Conservation (phyloP, 257 asterid genomes). For the Leptodermis oblonga region DNA sequence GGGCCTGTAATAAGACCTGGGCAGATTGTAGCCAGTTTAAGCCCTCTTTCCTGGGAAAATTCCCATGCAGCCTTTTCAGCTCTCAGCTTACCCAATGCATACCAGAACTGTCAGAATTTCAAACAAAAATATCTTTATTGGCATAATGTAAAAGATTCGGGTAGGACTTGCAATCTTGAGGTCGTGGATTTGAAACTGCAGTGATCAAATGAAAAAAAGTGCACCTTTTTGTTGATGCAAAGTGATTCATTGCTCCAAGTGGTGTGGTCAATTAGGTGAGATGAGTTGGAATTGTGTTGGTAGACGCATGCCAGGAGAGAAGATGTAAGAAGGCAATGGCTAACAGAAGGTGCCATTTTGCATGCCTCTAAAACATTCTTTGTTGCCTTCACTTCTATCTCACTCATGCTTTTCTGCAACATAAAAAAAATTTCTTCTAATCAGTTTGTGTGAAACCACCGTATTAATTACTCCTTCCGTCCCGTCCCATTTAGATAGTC, state of each 20-base stretch:
- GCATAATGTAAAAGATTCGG: neutral
- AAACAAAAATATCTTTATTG: neutral
- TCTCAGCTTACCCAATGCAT: slow-evolving; percentile 85
- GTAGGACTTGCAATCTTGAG: too few species aligned
- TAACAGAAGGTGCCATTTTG: slow-evolving; percentile 51
- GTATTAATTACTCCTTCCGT: too few species aligned
- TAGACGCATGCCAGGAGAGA: slow-evolving; percentile 84
- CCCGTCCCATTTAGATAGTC: too few species aligned
- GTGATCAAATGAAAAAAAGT: neutral
- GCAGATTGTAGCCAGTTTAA: slow-evolving; percentile 68
- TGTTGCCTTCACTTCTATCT: slow-evolving; percentile 61
- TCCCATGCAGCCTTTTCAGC: slow-evolving; percentile 83
- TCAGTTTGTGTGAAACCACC: neutral
- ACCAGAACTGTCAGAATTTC: slow-evolving; percentile 66
- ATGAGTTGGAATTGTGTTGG: slow-evolving; percentile 38
- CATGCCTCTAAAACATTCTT: slow-evolving; percentile 74
- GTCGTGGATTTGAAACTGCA: neutral
- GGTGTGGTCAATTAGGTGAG: slow-evolving; percentile 54
- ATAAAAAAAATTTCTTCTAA: neutral
- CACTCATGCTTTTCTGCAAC: slow-evolving; percentile 68
- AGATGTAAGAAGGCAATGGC: slow-evolving; percentile 72
- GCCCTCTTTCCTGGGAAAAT: slow-evolving; percentile 43
- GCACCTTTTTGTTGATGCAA: slow-evolving; percentile 67
- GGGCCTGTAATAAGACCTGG: slow-evolving; percentile 80
- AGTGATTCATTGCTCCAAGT: slow-evolving; percentile 82